Conservation (phyloP, 2,329 filamentous ascomycete species). For the Plenodomus lindquistii region DNA sequence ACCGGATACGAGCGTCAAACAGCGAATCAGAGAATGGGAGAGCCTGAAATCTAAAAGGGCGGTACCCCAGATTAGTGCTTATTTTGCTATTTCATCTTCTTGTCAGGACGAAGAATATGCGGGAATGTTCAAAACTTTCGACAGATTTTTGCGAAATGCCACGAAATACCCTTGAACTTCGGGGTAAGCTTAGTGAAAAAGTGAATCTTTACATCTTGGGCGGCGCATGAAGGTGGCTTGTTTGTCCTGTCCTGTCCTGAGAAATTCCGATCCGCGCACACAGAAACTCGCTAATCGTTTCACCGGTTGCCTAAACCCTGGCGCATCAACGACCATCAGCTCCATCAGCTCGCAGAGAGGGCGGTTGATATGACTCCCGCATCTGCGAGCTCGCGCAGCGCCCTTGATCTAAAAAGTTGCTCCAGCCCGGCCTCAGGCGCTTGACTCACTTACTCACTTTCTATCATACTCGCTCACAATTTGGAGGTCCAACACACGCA, state of each 20-base stretch:
- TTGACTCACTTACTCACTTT: conserved; percentile 32
- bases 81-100: not conserved
- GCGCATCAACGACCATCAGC: not conserved
- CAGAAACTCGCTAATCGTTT: not conserved
- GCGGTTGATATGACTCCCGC: conserved; percentile 26
- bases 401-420: conserved; percentile 32
- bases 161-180: too few species aligned
- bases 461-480: conserved; percentile 30
- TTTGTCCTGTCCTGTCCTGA: too few species aligned
- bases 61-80: not conserved
- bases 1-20: too few species aligned
- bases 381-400: conserved; percentile 15
- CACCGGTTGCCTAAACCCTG: not conserved
- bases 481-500: conserved; percentile 18
- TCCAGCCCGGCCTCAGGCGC: conserved; percentile 32
- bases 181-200: too few species aligned
- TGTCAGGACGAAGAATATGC: too few species aligned
- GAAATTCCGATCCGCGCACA: not conserved
- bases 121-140: too few species aligned
- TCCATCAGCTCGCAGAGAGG: too few species aligned
- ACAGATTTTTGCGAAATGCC: too few species aligned
- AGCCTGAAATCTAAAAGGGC: not conserved
- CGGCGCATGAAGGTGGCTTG: not conserved
- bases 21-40: too few species aligned
- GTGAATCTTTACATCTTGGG: not conserved